Evolutionary conservation across 768 basidiomycete species (phyloP).

Genomic region (Asterophora lycoperdoides): DNA sequence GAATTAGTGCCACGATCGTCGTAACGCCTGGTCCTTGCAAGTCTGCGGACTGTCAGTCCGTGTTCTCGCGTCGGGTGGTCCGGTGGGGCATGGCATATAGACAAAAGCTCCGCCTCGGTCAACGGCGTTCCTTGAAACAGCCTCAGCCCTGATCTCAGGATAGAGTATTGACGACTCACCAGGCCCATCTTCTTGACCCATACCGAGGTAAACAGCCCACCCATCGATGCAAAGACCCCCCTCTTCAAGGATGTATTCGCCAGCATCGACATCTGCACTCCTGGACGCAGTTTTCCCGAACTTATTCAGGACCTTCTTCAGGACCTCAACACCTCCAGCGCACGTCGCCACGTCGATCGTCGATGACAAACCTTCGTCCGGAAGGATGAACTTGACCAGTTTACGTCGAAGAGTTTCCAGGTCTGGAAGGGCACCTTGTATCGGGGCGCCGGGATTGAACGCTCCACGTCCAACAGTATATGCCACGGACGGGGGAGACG

Average conservation of each 20-base stretch:
- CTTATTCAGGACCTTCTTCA: conserved; percentile 88
- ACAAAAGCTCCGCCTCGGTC: conserved; percentile 74
- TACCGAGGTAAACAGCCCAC: conserved; percentile 80
- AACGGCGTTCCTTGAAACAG: conserved; percentile 58
- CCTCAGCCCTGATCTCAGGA: conserved; percentile 2
- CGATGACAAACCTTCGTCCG: conserved; percentile 73
- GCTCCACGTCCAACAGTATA: conserved; percentile 61
- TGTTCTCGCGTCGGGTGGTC: conserved; percentile 77
- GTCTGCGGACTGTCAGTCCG: conserved; percentile 69
- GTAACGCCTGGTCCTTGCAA: conserved; percentile 36
- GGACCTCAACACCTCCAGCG: conserved; percentile 76
- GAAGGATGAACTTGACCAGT: conserved; percentile 83
- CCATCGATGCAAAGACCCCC: conserved; percentile 81
- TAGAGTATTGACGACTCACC: conserved; percentile 32
- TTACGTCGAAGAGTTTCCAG: conserved; percentile 80
- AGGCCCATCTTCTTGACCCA: conserved; percentile 47
- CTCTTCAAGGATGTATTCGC: conserved; percentile 61
- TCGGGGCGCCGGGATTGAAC: conserved; percentile 42
- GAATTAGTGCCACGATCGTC: conserved; percentile 38
- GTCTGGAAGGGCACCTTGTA: conserved; percentile 40
- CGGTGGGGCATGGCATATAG: conserved; percentile 77
- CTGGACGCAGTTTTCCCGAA: conserved; percentile 63
- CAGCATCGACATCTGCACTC: conserved; percentile 38
- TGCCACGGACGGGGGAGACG: conserved; percentile 45
- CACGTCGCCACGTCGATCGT: conserved; percentile 82